Conservation (phyloP, 2,329 filamentous ascomycete species). For the Saccharata proteae region DNA sequence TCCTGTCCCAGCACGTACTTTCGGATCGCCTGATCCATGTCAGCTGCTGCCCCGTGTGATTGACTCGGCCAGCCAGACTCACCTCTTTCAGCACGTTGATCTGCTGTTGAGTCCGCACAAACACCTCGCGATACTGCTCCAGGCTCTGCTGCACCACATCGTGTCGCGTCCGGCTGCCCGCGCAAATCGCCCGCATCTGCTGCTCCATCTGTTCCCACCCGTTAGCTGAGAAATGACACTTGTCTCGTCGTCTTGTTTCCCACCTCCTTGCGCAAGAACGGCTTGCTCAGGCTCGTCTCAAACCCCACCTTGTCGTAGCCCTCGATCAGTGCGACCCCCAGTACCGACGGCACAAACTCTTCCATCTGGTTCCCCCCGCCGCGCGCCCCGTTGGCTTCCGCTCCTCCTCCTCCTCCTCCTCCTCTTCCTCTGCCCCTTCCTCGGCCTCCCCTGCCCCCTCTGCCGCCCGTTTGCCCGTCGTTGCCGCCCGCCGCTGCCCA, state of each 20-base stretch:
- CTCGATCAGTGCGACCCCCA: slow-evolving; percentile 83
- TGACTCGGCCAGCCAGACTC: slow-evolving; percentile 14
- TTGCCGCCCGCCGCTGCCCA: slow-evolving; percentile 25
- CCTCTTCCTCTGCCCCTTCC: slow-evolving; percentile 21
- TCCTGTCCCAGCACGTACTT: slow-evolving; percentile 25
- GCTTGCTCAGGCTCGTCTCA: slow-evolving; percentile 86
- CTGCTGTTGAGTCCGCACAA: slow-evolving; percentile 66
- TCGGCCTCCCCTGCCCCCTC: slow-evolving; percentile 27
- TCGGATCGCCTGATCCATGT: slow-evolving; percentile 22
- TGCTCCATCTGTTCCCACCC: slow-evolving; percentile 57
- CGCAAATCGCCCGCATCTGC: slow-evolving; percentile 94
- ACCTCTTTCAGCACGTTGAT: slow-evolving; percentile 49
- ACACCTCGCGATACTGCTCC: slow-evolving; percentile 76
- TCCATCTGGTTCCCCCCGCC: slow-evolving; percentile 42
- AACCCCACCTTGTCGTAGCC: slow-evolving; percentile 92
- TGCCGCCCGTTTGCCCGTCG: slow-evolving; percentile 17
- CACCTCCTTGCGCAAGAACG: slow-evolving; percentile 82
- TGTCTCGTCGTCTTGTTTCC: no score
- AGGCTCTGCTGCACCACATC: slow-evolving; percentile 74
- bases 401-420: slow-evolving; percentile 11
- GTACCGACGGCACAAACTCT: slow-evolving; percentile 84
- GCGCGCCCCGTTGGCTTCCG: slow-evolving; percentile 27
- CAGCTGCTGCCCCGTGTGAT: slow-evolving; percentile 9
- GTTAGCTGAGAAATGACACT: not conserved
- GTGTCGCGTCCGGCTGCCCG: slow-evolving; percentile 62